These are phyloP conservation scores for Neofusicoccum umdonicola DNA, from an alignment of 2,329 filamentous ascomycete species.

Conservation along the genomic window DNA sequence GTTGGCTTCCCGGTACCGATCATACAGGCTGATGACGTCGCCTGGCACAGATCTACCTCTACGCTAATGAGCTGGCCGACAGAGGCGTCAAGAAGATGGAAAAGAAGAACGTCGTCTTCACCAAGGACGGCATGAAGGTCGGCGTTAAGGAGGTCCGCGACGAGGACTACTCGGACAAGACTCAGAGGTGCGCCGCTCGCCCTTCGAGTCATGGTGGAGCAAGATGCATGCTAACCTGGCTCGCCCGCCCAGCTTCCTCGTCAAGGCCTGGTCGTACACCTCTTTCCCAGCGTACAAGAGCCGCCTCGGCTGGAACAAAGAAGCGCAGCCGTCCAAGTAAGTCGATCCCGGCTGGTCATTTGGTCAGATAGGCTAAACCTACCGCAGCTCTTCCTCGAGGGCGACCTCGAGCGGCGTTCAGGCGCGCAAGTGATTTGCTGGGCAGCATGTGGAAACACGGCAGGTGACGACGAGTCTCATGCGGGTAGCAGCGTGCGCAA, in stretches of 20 bases:
- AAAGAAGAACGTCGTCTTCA: slow-evolving; percentile 72
- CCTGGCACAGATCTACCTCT: slow-evolving; percentile 59
- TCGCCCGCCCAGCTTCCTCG: slow-evolving; percentile 36
- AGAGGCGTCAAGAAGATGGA: slow-evolving; percentile 68
- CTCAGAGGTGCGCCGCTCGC: slow-evolving; percentile 52
- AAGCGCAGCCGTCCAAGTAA: neutral
- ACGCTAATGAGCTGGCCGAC: slow-evolving; percentile 63
- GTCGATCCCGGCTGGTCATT: neutral
- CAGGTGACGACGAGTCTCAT: neutral
- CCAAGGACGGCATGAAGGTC: slow-evolving; percentile 71
- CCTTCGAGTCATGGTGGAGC: slow-evolving; percentile 8
- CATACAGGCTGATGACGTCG: slow-evolving; percentile 1
- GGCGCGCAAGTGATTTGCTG: neutral
- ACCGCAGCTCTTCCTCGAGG: neutral
- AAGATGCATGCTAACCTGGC: slow-evolving; percentile 11
- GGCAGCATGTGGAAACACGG: neutral
- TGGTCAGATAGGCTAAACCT: neutral
- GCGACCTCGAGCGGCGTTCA: neutral
- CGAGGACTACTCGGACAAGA: slow-evolving; percentile 71
- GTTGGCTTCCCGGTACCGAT: neutral
- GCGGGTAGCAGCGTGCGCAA: neutral
- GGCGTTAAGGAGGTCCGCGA: slow-evolving; percentile 66
- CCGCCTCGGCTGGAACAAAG: slow-evolving; percentile 30
- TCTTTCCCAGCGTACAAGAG: slow-evolving; percentile 37
- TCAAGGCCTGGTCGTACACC: slow-evolving; percentile 50